Percentiles rank a stretch among this genome's conserved stretches.
phyloP scores from a whole-genome alignment of 148 eudicot species.

The Cornus suecica region DNA sequence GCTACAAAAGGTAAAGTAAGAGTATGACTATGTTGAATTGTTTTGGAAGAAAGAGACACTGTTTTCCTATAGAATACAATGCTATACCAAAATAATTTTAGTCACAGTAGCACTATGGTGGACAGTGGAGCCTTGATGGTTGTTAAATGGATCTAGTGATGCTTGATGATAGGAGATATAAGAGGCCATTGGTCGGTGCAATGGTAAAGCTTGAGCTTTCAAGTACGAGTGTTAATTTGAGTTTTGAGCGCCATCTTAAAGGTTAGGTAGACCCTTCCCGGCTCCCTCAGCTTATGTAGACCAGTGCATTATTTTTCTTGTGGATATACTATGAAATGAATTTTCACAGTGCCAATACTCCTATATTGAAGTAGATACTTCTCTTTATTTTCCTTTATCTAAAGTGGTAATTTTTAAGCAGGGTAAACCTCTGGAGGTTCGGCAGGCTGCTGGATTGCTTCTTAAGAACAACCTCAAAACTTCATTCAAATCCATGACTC shows the following conservation, averaged over 20 bases:
- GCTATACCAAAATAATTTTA: neutral
- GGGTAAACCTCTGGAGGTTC: constrained; percentile 79
- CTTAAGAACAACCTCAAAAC: constrained; percentile 84
- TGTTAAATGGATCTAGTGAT: neutral
- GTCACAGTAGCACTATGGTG: neutral
- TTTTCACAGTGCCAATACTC: neutral
- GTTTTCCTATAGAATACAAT: neutral
- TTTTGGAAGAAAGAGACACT: neutral
- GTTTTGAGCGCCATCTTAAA: too few species aligned
- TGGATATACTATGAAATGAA: neutral
- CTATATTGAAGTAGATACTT: neutral
- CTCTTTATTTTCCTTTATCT: neutral
- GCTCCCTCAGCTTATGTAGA: too few species aligned
- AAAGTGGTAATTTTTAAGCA: constrained; percentile 21
- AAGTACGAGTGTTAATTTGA: too few species aligned
- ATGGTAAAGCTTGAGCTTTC: neutral
- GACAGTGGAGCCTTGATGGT: neutral
- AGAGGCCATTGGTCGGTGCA: too few species aligned
- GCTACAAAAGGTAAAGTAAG: neutral
- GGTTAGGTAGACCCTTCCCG: too few species aligned
- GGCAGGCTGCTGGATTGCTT: constrained; percentile 96
- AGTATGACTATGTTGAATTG: neutral
- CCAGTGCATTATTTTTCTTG: neutral
- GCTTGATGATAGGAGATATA: neutral
- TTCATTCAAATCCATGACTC: constrained; percentile 62